phyloP scores from a whole-genome alignment of 257 asterid species.

The Scutellaria baicalensis region DNA sequence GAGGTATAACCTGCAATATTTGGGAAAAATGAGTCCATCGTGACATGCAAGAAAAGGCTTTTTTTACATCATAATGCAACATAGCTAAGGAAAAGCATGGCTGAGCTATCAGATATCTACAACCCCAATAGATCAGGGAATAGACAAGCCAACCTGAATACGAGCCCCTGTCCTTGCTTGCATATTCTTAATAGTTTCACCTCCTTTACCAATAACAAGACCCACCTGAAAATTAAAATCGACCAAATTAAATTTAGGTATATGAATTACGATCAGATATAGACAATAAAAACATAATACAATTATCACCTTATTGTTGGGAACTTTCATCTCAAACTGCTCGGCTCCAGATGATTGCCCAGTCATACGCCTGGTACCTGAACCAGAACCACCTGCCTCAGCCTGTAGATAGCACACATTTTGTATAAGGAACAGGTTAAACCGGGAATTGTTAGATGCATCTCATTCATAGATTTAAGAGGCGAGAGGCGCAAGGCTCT shows the following conservation, averaged over 20 bases:
- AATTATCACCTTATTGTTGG: slow-evolving; percentile 67
- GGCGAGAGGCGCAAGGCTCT: too few species aligned
- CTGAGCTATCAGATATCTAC: not conserved
- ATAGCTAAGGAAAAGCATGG: not conserved
- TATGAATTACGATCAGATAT: not conserved
- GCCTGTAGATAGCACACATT: slow-evolving; percentile 44
- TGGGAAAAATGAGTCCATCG: not conserved
- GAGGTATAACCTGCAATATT: slow-evolving; percentile 75
- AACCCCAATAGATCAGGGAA: not conserved
- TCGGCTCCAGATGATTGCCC: slow-evolving; percentile 68
- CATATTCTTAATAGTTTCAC: slow-evolving; percentile 90
- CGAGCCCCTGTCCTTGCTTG: slow-evolving; percentile 90
- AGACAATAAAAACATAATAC: not conserved
- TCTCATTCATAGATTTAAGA: too few species aligned
- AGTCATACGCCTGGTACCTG: slow-evolving; percentile 44
- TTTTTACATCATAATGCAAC: not conserved
- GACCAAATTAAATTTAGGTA: not conserved
- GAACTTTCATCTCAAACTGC: slow-evolving; percentile 55
- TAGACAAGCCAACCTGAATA: slow-evolving; percentile 47
- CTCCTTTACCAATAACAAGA: slow-evolving; percentile 97
- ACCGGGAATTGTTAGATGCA: not conserved
- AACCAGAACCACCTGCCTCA: slow-evolving; percentile 78
- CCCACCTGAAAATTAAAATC: slow-evolving; percentile 56
- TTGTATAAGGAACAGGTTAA: not conserved
- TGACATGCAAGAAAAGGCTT: not conserved